Evolutionary conservation across 495 filamentous ascomycete species (phyloP).

Genomic region (Elaphomyces granulatus): DNA sequence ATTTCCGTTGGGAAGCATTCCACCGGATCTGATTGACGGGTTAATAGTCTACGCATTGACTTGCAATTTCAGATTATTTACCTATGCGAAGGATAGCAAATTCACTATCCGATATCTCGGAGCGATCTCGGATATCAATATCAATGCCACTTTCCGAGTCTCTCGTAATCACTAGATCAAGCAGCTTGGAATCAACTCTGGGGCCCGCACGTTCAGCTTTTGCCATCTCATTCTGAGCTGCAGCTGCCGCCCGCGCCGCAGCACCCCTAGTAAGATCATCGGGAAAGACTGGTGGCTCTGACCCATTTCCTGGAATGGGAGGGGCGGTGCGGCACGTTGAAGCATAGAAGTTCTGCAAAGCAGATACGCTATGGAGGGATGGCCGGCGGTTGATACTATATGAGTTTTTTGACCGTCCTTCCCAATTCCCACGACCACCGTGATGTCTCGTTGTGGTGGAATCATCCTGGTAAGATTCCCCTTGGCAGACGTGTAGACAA

Average conservation of each 20-base stretch:
- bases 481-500: constrained; percentile 10
- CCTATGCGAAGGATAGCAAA: constrained; percentile 27
- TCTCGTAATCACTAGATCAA: constrained; percentile 23
- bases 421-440: constrained; percentile 13
- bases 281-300: constrained; percentile 27
- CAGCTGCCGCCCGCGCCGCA: constrained; percentile 55
- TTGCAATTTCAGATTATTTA: constrained; percentile 12
- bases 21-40: constrained; percentile 47
- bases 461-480: constrained; percentile 6
- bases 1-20: constrained; percentile 55
- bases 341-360: constrained; percentile 25
- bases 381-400: constrained; percentile 28
- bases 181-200: constrained; percentile 16
- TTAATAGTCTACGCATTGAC: constrained; percentile 6
- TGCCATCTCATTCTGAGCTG: constrained; percentile 48
- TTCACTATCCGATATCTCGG: constrained; percentile 29
- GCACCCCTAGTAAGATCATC: constrained; percentile 42
- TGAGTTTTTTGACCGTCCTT: constrained; percentile 7
- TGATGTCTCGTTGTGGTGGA: constrained; percentile 11
- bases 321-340: constrained; percentile 17
- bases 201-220: constrained; percentile 24
- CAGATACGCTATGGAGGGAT: constrained; percentile 28
- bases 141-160: constrained; percentile 73
- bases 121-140: constrained; percentile 46
- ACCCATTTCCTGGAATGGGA: constrained; percentile 26